These are phyloP conservation scores for Hanseniaspora sp. DNA, from an alignment of 1,139 yeast species.

Conservation along the genomic window DNA sequence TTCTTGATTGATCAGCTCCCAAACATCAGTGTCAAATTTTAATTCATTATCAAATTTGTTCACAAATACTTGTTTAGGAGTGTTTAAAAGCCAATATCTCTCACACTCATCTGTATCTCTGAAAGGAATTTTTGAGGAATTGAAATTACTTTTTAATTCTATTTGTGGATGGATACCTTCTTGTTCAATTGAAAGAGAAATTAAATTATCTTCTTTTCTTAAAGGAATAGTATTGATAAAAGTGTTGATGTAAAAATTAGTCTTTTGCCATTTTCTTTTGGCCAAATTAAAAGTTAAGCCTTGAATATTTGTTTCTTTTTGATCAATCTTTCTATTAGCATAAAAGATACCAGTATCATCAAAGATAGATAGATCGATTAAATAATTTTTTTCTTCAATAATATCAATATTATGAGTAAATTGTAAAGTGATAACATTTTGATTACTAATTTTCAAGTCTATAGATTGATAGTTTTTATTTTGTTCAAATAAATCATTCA, in stretches of 20 bases:
- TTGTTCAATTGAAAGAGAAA: slow-evolving; percentile 30
- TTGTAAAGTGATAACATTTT: not conserved
- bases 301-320: slow-evolving; percentile 5
- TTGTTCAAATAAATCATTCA: not conserved
- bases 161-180: slow-evolving; percentile 39
- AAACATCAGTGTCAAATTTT: not conserved
- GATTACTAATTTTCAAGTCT: not conserved
- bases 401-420: not conserved
- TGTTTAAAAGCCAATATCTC: slow-evolving; percentile 24
- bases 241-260: slow-evolving; percentile 16
- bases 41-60: slow-evolving; percentile 26
- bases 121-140: not conserved
- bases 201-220: not conserved
- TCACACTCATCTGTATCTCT: slow-evolving; percentile 25
- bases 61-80: slow-evolving; percentile 30
- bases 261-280: slow-evolving; percentile 6
- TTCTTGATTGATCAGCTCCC: slow-evolving; percentile 3
- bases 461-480: not conserved
- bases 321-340: not conserved
- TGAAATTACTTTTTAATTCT: slow-evolving; percentile 19
- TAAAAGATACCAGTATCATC: slow-evolving; percentile 9
- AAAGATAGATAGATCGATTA: not conserved
- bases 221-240: not conserved
- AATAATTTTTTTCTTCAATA: not conserved
- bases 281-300: not conserved